These are phyloP conservation scores for Alternaria longipes DNA, from an alignment of 2,329 filamentous ascomycete species.

Conservation along the genomic window DNA sequence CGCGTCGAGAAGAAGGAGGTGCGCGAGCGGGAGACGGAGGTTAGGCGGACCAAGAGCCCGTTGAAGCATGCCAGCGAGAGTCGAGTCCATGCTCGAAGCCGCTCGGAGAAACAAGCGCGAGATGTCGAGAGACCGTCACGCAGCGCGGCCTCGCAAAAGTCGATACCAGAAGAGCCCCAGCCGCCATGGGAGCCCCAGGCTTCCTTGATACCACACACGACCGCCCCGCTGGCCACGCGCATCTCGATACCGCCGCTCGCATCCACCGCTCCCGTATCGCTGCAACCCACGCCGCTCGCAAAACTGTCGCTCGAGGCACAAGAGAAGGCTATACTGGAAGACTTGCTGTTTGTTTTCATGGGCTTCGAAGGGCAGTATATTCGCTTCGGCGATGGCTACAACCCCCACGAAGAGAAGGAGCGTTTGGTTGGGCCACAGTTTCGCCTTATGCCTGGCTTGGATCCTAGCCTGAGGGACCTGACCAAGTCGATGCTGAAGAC, in stretches of 20 bases:
- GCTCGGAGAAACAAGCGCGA: slow-evolving; percentile 43
- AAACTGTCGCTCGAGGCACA: slow-evolving; percentile 81
- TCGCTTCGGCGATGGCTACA: slow-evolving; percentile 82
- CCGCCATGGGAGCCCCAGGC: slow-evolving; percentile 81
- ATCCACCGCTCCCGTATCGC: slow-evolving; percentile 72
- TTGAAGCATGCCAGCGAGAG: slow-evolving; percentile 48
- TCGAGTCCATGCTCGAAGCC: slow-evolving; percentile 44
- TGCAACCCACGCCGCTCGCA: slow-evolving; percentile 73
- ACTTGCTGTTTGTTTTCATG: slow-evolving; percentile 95
- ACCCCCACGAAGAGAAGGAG: slow-evolving; percentile 85
- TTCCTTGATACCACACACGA: slow-evolving; percentile 73
- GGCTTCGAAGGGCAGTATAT: slow-evolving; percentile 98
- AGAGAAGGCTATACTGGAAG: slow-evolving; percentile 87
- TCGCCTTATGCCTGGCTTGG: slow-evolving; percentile 80
- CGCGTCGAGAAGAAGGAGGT: slow-evolving; percentile 49
- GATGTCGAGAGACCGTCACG: slow-evolving; percentile 35
- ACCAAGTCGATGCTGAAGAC: slow-evolving; percentile 90
- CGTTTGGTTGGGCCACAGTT: slow-evolving; percentile 84
- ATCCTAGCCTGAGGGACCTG: slow-evolving; percentile 89
- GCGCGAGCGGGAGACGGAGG: slow-evolving; percentile 48
- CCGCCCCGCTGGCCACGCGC: slow-evolving; percentile 76
- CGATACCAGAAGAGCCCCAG: slow-evolving; percentile 37
- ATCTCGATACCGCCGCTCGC: slow-evolving; percentile 69
- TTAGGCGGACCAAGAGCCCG: slow-evolving; percentile 48
- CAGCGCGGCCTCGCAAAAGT: slow-evolving; percentile 32